These are phyloP conservation scores for Artemisia annua DNA, from an alignment of 129 eudicot genomes.

Conservation along the genomic window DNA sequence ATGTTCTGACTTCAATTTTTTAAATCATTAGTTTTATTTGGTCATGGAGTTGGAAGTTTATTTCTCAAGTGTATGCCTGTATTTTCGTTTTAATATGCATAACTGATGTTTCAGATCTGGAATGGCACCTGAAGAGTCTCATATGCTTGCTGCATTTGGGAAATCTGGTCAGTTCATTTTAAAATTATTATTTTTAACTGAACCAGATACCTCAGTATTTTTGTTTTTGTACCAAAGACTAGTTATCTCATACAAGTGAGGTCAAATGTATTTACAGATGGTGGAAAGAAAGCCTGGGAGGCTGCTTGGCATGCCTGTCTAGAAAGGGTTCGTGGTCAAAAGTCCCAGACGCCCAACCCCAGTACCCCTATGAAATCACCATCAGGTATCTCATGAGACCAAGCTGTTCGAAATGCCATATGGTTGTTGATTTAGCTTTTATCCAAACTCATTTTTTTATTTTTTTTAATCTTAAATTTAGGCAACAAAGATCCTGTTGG, in stretches of 20 bases:
- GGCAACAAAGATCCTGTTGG: slow-evolving; percentile 53
- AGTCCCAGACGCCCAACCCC: slow-evolving; percentile 42
- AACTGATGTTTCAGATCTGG: slow-evolving; percentile 69
- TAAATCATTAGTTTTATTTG: too few species aligned
- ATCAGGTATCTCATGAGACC: slow-evolving; percentile 43
- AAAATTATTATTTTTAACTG: background rate
- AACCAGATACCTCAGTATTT: background rate
- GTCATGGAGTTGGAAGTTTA: too few species aligned
- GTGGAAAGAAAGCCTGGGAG: slow-evolving; percentile 76
- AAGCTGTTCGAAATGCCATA: background rate
- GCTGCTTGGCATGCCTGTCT: slow-evolving; percentile 74
- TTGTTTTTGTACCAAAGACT: background rate
- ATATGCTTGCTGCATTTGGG: slow-evolving; percentile 95
- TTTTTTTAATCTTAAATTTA: slow-evolving; percentile 21
- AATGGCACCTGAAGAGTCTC: slow-evolving; percentile 83
- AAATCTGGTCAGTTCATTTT: slow-evolving; percentile 56
- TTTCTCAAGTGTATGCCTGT: background rate
- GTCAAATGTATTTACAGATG: slow-evolving; percentile 46
- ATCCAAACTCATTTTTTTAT: slow-evolving; percentile 11
- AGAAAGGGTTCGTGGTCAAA: slow-evolving; percentile 64
- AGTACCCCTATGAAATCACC: slow-evolving; percentile 57
- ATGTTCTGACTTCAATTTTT: too few species aligned
- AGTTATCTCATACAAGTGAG: background rate
- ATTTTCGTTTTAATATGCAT: slow-evolving; percentile 12
- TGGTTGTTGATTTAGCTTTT: slow-evolving; percentile 4